A percentile compares a stretch with the other conserved stretches of the same genome.
phyloP scores from a whole-genome alignment of 345 rosid genomes.

The Citrus cavaleriei region DNA sequence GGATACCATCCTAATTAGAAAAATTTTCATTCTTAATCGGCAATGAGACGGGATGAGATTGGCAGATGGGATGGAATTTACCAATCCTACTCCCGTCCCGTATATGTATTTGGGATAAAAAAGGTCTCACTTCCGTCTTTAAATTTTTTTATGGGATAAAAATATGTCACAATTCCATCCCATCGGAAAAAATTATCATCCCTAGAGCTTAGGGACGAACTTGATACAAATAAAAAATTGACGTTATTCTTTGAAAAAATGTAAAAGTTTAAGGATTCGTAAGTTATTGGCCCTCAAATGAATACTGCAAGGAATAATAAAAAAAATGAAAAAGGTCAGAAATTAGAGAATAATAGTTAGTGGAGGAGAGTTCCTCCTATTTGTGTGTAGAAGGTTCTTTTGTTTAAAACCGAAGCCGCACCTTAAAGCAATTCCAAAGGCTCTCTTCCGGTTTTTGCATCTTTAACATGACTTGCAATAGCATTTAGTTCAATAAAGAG shows the following conservation, averaged over 20 bases:
- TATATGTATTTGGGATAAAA: no score
- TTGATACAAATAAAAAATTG: background rate
- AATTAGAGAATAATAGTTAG: background rate
- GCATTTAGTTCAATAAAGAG: no score
- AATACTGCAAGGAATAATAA: background rate
- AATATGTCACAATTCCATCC: accelerated
- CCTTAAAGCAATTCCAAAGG: background rate
- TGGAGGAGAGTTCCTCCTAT: background rate
- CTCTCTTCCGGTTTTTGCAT: background rate
- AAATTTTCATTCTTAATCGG: no score
- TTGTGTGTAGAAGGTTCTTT: conserved; percentile 20
- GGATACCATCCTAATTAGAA: accelerated
- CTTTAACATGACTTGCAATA: background rate
- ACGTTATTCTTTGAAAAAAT: background rate
- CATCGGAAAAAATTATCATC: no score
- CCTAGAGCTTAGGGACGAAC: no score
- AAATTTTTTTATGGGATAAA: no score
- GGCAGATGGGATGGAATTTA: no score
- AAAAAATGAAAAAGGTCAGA: background rate
- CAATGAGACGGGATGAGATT: accelerated
- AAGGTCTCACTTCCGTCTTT: accelerated
- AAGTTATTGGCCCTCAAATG: background rate
- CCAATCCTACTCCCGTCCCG: no score
- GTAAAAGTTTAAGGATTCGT: background rate
- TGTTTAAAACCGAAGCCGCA: conserved; percentile 36